These are phyloP conservation scores for Stagonosporopsis chrysanthemi DNA, from an alignment of 2,329 filamentous ascomycete species.

Conservation along the genomic window DNA sequence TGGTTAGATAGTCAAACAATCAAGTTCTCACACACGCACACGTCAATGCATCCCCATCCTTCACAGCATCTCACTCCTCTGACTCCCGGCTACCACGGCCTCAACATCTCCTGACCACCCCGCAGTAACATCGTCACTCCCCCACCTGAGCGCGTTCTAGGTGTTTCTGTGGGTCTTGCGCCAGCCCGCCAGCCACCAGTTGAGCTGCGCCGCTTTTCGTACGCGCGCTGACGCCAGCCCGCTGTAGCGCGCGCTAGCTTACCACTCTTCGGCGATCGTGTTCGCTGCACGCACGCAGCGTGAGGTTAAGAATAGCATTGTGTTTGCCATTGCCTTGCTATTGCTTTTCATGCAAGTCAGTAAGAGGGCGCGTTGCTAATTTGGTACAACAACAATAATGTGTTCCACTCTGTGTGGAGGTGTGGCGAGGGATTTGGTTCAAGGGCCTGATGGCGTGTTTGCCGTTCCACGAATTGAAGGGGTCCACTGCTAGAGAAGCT, in stretches of 20 bases:
- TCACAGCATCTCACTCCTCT: conserved; percentile 10
- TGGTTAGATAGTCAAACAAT: conserved; percentile 41
- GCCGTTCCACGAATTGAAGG: neutral
- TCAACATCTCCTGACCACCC: conserved; percentile 7
- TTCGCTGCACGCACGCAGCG: neutral
- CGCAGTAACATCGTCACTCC: conserved; percentile 11
- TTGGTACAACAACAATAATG: neutral
- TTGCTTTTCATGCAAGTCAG: neutral
- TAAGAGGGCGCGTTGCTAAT: too few relatives aligned
- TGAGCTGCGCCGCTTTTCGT: conserved; percentile 14
- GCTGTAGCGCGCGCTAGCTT: conserved; percentile 12
- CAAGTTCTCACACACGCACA: conserved; percentile 20
- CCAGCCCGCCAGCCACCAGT: conserved; percentile 10
- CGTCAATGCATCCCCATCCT: neutral
- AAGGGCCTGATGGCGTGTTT: neutral
- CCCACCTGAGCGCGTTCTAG: conserved; percentile 9
- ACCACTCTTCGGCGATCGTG: conserved; percentile 4
- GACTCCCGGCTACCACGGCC: conserved; percentile 1
- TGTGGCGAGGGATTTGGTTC: neutral
- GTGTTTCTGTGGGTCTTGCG: conserved; percentile 17
- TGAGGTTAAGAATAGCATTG: conserved; percentile 4
- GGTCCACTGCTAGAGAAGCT: neutral
- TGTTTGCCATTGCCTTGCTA: neutral
- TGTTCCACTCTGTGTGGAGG: neutral
- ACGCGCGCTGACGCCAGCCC: conserved; percentile 29